These are phyloP conservation scores for Phylloporus sp. DNA, from an alignment of 768 basidiomycete genomes.

Conservation along the genomic window DNA sequence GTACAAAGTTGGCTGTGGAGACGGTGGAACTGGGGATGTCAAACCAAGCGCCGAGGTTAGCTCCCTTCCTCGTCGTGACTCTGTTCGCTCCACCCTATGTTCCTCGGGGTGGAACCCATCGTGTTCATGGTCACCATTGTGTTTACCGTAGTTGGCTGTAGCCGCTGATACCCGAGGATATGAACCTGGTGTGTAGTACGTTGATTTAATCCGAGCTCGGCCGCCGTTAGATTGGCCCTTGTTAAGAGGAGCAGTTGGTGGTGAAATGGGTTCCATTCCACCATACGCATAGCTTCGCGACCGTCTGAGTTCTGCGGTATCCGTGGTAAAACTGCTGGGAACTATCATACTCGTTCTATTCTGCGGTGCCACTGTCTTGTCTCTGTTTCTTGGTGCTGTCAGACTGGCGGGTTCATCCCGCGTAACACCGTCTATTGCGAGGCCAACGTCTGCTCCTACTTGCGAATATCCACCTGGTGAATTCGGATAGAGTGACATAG, in stretches of 20 bases:
- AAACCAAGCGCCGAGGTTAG: conserved; percentile 39
- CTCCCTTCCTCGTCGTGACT: conserved; percentile 42
- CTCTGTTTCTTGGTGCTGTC: conserved; percentile 32
- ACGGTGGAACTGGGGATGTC: conserved; percentile 36
- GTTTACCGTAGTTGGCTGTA: conserved; percentile 33
- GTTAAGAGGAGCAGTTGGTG: conserved; percentile 27
- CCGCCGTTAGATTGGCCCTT: conserved; percentile 39
- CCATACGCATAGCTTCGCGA: conserved; percentile 49
- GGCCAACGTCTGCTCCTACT: conserved; percentile 27
- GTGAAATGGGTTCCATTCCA: conserved; percentile 48
- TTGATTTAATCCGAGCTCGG: conserved; percentile 64
- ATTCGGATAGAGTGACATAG: conserved; percentile 46
- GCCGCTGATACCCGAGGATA: conserved; percentile 53
- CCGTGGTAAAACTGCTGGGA: conserved; percentile 15
- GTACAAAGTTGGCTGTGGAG: conserved; percentile 61
- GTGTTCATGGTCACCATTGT: conserved; percentile 32
- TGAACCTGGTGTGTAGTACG: conserved; percentile 55
- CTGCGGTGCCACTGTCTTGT: conserved; percentile 22
- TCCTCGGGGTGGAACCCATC: conserved; percentile 29
- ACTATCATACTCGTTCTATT: conserved; percentile 24
- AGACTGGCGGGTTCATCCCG: conserved; percentile 40
- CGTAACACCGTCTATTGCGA: conserved; percentile 36
- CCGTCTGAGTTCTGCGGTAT: conserved; percentile 20
- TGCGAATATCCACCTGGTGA: conserved; percentile 35
- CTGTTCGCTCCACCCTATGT: conserved; percentile 34